These are phyloP conservation scores for Curvularia verruculosa DNA, from an alignment of 2,329 filamentous ascomycete genomes.

Conservation along the genomic window DNA sequence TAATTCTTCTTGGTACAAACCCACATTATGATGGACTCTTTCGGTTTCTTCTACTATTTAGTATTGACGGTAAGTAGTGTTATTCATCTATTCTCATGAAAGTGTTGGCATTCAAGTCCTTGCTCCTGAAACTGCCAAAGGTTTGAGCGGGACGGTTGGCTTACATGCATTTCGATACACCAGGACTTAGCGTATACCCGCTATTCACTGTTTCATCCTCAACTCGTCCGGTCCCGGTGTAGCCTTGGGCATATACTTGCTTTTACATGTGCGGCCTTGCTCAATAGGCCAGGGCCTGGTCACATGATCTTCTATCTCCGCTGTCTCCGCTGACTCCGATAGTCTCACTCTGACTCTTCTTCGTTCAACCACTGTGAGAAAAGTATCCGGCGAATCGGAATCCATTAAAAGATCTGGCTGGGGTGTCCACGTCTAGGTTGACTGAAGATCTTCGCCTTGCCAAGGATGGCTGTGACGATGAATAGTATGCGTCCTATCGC, in stretches of 20 bases:
- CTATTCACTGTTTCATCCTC: not conserved
- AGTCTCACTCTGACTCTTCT: not conserved
- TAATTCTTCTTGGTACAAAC: not conserved
- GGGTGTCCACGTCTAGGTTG: not conserved
- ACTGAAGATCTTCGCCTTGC: not conserved
- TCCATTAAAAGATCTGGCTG: not conserved
- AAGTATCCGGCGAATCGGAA: constrained; percentile 1
- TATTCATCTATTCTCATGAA: not conserved
- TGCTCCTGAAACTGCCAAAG: not conserved
- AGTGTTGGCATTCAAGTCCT: not conserved
- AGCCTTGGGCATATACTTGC: not conserved
- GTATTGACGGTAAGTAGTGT: not conserved
- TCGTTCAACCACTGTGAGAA: not conserved
- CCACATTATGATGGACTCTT: not conserved
- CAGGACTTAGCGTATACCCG: too few relatives aligned
- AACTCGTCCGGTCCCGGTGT: not conserved
- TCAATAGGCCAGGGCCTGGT: not conserved
- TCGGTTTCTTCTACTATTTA: not conserved
- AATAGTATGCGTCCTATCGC: constrained; percentile 1
- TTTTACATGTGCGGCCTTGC: not conserved
- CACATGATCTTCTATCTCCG: constrained; percentile 10
- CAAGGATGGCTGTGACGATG: not conserved
- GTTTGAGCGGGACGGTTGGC: not conserved
- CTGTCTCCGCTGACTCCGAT: constrained; percentile 9
- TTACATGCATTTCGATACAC: not conserved